Evolutionary conservation across 495 filamentous ascomycete genomes (phyloP).

Genomic region (Pyrenopolyporus hunteri): DNA sequence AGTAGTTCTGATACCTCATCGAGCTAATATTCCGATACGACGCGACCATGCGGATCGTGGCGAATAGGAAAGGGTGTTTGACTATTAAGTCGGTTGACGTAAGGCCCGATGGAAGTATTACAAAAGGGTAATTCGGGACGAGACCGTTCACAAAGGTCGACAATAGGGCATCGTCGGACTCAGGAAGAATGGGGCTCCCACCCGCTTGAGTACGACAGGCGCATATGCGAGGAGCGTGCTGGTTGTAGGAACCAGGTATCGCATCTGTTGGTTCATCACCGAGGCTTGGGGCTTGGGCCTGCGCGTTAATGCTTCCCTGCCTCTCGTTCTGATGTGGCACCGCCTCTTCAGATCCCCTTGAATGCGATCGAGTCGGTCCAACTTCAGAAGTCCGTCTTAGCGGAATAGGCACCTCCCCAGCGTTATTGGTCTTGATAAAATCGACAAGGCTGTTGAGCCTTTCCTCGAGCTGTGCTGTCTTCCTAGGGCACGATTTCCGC

Average conservation of each 20-base stretch:
- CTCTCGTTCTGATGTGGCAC: background rate
- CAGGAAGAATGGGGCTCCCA: slow-evolving; percentile 24
- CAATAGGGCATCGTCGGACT: slow-evolving; percentile 45
- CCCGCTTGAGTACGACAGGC: slow-evolving; percentile 34
- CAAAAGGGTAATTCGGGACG: slow-evolving; percentile 48
- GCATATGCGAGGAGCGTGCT: slow-evolving; percentile 36
- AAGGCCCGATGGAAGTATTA: slow-evolving; percentile 40
- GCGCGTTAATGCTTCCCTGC: background rate
- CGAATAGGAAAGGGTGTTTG: slow-evolving; percentile 44
- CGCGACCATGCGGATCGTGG: slow-evolving; percentile 47
- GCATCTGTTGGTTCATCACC: background rate
- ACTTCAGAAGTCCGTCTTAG: background rate
- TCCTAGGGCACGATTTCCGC: slow-evolving; percentile 20
- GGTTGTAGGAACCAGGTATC: slow-evolving; percentile 37
- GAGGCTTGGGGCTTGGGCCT: background rate
- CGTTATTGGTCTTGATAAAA: slow-evolving; percentile 36
- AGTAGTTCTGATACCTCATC: slow-evolving; percentile 46
- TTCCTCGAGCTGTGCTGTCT: slow-evolving; percentile 45
- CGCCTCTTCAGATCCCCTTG: background rate
- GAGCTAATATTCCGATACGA: slow-evolving; percentile 47
- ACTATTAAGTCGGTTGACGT: slow-evolving; percentile 30
- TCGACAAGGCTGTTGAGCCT: slow-evolving; percentile 44
- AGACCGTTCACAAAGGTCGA: slow-evolving; percentile 44
- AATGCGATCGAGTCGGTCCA: background rate
- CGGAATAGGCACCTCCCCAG: slow-evolving; percentile 31